Evolutionary conservation across 768 basidiomycete genomes (phyloP), one percentile per base, ranked within the genome.

Genomic region (Lentinula aciculospora): DNA sequence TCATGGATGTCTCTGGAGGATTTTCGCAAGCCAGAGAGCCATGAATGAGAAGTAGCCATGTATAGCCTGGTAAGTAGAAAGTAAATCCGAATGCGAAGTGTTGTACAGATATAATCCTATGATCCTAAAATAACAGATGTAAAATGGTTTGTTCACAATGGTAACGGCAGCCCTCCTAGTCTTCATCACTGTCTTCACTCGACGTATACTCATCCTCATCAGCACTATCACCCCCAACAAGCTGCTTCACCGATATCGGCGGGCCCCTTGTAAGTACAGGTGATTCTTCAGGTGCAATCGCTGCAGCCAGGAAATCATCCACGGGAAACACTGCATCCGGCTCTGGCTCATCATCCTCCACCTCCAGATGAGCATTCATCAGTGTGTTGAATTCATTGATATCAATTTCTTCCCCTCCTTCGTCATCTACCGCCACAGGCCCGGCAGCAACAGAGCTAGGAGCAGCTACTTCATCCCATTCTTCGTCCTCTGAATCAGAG

Each of bases 151-250:
- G n/a, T 36, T 32, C 31, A 19, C 28, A 34, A 17, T 34, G 10
- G 28, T 12, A 19, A 27, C 21, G 17, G 6, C 45, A 23, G 17
- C 25, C 8, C 27, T 31, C 28, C 65, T 64, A 81, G 60, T 81
- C 76, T 51, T 80, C 80, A 58, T 83, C 82, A 62, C 77, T 81
- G 2, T 83, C 81, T 27, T 82, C 76, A 60, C 81, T 83, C 8
- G 78, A 78, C 17, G 77, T 76, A 57, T 77, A 80, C 39, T 79
- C 81, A 51, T 81, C 80, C 28, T 81, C 77, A 32, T 76, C 72
- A 34, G 61, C 71, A 42, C 69, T 72, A 19, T 57, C 63, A 25
- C 58, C 66, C 48, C 73, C 78, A 8, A 74, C 82, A 59, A 79
- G 75, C 58, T 75, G 72, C 58, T 77, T 77, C 59, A 84, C 59